Conservation (phyloP, 2,329 filamentous ascomycete species). For the Monosporascus sp. region DNA sequence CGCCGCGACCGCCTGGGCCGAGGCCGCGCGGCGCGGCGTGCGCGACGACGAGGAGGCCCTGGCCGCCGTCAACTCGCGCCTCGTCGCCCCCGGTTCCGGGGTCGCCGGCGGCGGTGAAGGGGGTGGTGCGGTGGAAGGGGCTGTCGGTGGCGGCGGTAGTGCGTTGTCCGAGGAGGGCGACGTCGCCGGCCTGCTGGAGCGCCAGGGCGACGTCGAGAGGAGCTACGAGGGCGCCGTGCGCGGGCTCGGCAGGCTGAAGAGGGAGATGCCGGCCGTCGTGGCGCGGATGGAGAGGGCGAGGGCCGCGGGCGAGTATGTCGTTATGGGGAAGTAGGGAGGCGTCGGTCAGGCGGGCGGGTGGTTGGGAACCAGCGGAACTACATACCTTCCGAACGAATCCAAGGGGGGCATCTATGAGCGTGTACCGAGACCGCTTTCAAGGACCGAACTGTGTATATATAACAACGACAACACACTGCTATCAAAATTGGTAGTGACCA, state of each 20-base stretch:
- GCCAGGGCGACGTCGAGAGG: conserved; percentile 42
- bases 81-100: conserved; percentile 1
- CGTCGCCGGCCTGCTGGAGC: conserved; percentile 32
- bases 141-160: conserved; percentile 10
- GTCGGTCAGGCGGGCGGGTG: too few relatives aligned
- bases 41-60: conserved; percentile 44
- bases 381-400: too few relatives aligned
- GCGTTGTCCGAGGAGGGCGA: conserved; percentile 10
- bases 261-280: conserved; percentile 56
- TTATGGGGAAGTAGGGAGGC: conserved; percentile 33
- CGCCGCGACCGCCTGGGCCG: too few relatives aligned
- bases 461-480: too few relatives aligned
- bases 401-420: too few relatives aligned
- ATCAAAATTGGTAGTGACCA: too few relatives aligned
- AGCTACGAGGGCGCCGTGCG: conserved; percentile 44
- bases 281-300: conserved; percentile 62
- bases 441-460: too few relatives aligned
- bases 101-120: conserved; percentile 8
- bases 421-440: too few relatives aligned
- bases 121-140: conserved; percentile 10
- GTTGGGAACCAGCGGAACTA: too few relatives aligned
- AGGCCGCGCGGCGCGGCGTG: conserved; percentile 34
- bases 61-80: conserved; percentile 20
- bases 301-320: conserved; percentile 54
- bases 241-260: conserved; percentile 49